phyloP scores from a whole-genome alignment of 495 filamentous ascomycete species.

The Apiosordaria backusii region DNA sequence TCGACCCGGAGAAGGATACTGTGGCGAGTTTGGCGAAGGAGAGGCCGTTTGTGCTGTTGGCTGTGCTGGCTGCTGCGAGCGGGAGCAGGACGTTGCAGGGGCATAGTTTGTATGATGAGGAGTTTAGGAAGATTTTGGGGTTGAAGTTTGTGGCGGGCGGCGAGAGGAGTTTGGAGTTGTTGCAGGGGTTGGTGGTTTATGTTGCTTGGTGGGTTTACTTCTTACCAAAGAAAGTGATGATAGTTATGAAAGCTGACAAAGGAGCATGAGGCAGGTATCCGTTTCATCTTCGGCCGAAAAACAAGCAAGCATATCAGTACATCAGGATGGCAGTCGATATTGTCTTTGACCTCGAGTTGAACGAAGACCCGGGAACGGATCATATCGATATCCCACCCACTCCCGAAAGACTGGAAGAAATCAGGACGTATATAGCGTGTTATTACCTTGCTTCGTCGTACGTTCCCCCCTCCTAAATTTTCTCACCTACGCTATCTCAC shows the following conservation, averaged over 20 bases:
- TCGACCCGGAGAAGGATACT: slow-evolving; percentile 29
- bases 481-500: background rate
- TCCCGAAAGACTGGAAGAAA: slow-evolving; percentile 31
- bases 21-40: slow-evolving; percentile 36
- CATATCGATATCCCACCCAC: background rate
- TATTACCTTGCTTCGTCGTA: slow-evolving; percentile 40
- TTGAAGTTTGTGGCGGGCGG: slow-evolving; percentile 48
- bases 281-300: slow-evolving; percentile 47
- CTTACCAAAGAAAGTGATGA: too few relatives aligned
- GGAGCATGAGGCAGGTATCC: slow-evolving; percentile 37
- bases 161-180: slow-evolving; percentile 43
- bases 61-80: slow-evolving; percentile 45
- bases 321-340: slow-evolving; percentile 47
- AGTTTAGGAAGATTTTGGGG: slow-evolving; percentile 47
- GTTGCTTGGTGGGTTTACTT: slow-evolving; percentile 43
- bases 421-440: slow-evolving; percentile 39
- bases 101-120: slow-evolving; percentile 47
- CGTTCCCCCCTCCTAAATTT: slow-evolving; percentile 7
- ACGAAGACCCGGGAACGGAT: slow-evolving; percentile 31
- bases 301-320: slow-evolving; percentile 42
- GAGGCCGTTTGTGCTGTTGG: slow-evolving; percentile 43
- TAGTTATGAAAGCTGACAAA: background rate
- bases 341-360: slow-evolving; percentile 41
- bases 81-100: slow-evolving; percentile 42
- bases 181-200: slow-evolving; percentile 46